These are phyloP conservation scores for Daedaleopsis sinensis DNA, from an alignment of 768 basidiomycete species.

Conservation along the genomic window DNA sequence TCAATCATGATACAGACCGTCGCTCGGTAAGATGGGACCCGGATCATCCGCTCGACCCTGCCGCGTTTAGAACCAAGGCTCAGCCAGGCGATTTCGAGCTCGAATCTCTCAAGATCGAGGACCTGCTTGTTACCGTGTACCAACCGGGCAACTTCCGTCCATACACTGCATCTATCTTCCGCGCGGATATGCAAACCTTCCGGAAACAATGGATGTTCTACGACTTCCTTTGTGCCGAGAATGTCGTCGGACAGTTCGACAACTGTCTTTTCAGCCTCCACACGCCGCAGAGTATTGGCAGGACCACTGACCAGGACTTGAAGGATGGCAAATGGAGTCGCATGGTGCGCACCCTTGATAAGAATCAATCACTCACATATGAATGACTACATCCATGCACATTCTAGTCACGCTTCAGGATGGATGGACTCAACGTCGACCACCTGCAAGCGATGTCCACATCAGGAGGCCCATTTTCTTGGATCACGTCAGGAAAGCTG, in stretches of 20 bases:
- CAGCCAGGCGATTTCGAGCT: constrained; percentile 90
- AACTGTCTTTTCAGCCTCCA: constrained; percentile 97
- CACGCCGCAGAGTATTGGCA: constrained; percentile 92
- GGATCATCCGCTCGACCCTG: constrained; percentile 78
- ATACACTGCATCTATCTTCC: constrained; percentile 90
- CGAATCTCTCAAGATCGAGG: constrained; percentile 87
- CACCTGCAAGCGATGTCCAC: constrained; percentile 87
- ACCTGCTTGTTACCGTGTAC: constrained; percentile 91
- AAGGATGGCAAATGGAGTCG: constrained; percentile 84
- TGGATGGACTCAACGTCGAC: constrained; percentile 96
- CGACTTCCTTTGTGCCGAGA: constrained; percentile 88
- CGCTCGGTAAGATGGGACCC: constrained; percentile 87
- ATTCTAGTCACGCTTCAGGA: constrained; percentile 85
- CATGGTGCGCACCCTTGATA: constrained; percentile 60
- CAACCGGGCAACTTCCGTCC: constrained; percentile 94
- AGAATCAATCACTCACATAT: constrained; percentile 12
- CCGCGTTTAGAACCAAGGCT: constrained; percentile 73
- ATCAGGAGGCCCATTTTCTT: constrained; percentile 87
- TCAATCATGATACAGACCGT: constrained; percentile 61
- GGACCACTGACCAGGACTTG: constrained; percentile 84
- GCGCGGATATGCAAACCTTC: constrained; percentile 81
- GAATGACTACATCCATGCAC: background rate
- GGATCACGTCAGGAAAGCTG: constrained; percentile 96
- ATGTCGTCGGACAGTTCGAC: constrained; percentile 96
- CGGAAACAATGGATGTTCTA: constrained; percentile 96